Conservation (phyloP, 2,329 filamentous ascomycete genomes). For the Incumbomyces lentus region DNA sequence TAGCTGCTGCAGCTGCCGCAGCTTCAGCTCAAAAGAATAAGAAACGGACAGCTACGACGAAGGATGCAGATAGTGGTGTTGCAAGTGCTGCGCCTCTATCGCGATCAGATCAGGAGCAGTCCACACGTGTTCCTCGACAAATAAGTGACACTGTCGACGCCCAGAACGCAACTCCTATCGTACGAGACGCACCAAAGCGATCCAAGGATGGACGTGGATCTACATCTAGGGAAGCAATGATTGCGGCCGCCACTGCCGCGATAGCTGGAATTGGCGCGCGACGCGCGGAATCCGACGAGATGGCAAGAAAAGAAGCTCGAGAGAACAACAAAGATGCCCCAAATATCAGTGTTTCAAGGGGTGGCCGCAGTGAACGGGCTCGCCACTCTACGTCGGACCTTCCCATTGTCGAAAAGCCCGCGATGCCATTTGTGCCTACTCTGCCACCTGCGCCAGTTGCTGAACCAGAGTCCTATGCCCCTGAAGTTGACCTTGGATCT, state of each 20-base stretch:
- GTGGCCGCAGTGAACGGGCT: background rate
- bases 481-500: background rate
- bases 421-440: background rate
- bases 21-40: background rate
- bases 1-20: conserved; percentile 2
- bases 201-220: conserved; percentile 11
- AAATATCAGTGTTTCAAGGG: background rate
- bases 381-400: background rate
- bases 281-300: background rate
- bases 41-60: background rate
- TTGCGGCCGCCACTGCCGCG: conserved; percentile 7
- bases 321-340: background rate
- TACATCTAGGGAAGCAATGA: conserved; percentile 4
- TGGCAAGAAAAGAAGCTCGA: background rate
- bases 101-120: background rate
- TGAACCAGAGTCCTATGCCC: conserved; percentile 1
- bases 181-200: conserved; percentile 7
- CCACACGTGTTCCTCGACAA: background rate
- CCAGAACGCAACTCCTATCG: background rate
- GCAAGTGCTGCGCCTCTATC: background rate
- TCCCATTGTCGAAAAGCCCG: background rate
- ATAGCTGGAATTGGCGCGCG: conserved; percentile 4
- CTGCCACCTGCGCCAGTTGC: background rate
- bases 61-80: background rate
- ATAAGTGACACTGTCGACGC: background rate